These are phyloP conservation scores for Chalciporus sphaerocephalus DNA, from an alignment of 768 basidiomycete genomes.

Conservation along the genomic window DNA sequence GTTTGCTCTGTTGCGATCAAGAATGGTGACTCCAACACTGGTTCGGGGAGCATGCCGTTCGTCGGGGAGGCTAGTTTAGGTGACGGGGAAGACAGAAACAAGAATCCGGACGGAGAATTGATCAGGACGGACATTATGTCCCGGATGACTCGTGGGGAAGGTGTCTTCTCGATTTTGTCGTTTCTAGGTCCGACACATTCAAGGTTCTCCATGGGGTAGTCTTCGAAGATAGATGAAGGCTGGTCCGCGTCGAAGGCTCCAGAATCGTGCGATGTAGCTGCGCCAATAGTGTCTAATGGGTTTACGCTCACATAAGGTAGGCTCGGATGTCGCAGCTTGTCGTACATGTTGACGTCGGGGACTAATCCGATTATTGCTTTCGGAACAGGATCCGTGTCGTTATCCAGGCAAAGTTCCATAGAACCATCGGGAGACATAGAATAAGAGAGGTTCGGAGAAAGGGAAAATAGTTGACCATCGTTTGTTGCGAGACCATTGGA, in stretches of 20 bases:
- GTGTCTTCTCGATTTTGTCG: conserved; percentile 12
- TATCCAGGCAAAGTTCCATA: conserved; percentile 6
- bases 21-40: not conserved
- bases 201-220: not conserved
- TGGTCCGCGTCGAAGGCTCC: not conserved
- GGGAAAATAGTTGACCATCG: not conserved
- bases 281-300: conserved; percentile 36
- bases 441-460: not conserved
- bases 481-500: not conserved
- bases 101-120: conserved; percentile 13
- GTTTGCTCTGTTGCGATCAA: not conserved
- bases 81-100: conserved; percentile 5
- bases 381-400: conserved; percentile 8
- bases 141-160: conserved; percentile 28
- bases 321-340: conserved; percentile 15
- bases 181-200: not conserved
- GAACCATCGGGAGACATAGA: not conserved
- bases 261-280: not conserved
- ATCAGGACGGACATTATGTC: conserved; percentile 31
- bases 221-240: not conserved
- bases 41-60: conserved; percentile 1
- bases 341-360: conserved; percentile 36
- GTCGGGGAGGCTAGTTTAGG: conserved; percentile 1
- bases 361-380: conserved; percentile 23
- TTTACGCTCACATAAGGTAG: conserved; percentile 32